A percentile compares a stretch with the other conserved stretches of the same genome.
Conservation (phyloP, 139 green algal genomes). For the Chlorella sp. region DNA sequence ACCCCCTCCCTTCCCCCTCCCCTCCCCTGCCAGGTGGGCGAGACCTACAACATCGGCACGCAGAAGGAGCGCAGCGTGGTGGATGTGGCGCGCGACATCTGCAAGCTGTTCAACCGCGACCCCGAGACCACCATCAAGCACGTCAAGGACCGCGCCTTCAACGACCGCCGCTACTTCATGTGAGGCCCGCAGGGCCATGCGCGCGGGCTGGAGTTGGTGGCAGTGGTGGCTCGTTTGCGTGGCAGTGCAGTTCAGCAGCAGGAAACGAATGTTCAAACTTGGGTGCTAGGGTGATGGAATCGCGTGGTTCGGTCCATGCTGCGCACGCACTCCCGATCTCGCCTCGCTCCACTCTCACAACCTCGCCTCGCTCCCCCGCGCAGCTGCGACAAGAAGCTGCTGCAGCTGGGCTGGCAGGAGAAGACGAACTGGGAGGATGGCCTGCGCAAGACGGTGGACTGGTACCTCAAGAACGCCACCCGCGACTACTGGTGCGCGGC, state of each 20-base stretch:
- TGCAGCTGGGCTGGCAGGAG: conserved; percentile 91
- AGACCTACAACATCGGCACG: conserved; percentile 99
- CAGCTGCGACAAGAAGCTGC: conserved; percentile 95
- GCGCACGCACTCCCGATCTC: too few relatives aligned
- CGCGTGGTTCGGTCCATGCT: too few relatives aligned
- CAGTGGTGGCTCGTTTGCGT: too few relatives aligned
- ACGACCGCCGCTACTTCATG: conserved; percentile 71
- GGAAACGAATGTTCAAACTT: too few relatives aligned
- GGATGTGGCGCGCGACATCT: conserved; percentile 84
- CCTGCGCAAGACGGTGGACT: conserved; percentile 93
- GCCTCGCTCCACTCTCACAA: too few relatives aligned
- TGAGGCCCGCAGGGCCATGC: too few relatives aligned
- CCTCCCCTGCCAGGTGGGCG: conserved; percentile 57
- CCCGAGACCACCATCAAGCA: conserved; percentile 58
- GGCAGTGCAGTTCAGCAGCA: too few relatives aligned
- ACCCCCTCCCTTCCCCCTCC: neutral
- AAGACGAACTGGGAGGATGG: conserved; percentile 91
- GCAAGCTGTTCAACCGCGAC: conserved; percentile 68
- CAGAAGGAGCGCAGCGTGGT: conserved; percentile 93
- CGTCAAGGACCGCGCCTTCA: conserved; percentile 88
- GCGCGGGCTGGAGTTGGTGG: too few relatives aligned
- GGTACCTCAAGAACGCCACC: conserved; percentile 74
- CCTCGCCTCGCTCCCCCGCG: too few relatives aligned
- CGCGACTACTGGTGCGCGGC: conserved; percentile 71
- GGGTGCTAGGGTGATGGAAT: too few relatives aligned